A percentile compares a stretch with the other conserved stretches of the same genome.
These are phyloP conservation scores for Coemansia sp. DNA, from an alignment of 192 early-diverging fungal species.

Conservation along the genomic window DNA sequence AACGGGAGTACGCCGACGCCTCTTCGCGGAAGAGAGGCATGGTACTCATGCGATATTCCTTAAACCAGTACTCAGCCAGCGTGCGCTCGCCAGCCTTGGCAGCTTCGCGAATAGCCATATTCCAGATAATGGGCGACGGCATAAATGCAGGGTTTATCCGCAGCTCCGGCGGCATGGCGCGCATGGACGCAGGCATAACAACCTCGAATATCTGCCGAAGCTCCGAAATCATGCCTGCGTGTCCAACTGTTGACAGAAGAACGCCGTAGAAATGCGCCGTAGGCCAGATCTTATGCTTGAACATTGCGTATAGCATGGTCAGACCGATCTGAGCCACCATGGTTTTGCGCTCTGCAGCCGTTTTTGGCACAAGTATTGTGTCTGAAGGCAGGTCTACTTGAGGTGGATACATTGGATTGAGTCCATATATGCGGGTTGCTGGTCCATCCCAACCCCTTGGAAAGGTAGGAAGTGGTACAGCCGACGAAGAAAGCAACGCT, in stretches of 20 bases:
- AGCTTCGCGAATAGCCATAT: constrained; percentile 28
- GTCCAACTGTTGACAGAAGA: constrained; percentile 19
- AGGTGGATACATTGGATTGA: constrained; percentile 38
- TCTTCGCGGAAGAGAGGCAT: constrained; percentile 46
- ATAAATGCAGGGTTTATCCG: constrained; percentile 25
- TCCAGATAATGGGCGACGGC: constrained; percentile 32
- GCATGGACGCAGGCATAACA: constrained; percentile 25
- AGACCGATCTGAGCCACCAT: constrained; percentile 39
- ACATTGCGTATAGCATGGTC: constrained; percentile 32
- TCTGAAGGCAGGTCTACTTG: constrained; percentile 17
- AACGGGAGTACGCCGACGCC: constrained; percentile 34
- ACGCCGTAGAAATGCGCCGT: constrained; percentile 26
- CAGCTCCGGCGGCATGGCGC: constrained; percentile 18
- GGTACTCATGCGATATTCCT: constrained; percentile 48
- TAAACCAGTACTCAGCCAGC: constrained; percentile 41
- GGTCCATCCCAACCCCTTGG: constrained; percentile 12
- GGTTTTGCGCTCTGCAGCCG: constrained; percentile 2
- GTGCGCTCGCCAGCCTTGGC: constrained; percentile 11
- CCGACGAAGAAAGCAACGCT: constrained; percentile 1
- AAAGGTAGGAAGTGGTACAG: constrained; percentile 22
- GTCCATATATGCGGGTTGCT: constrained; percentile 1
- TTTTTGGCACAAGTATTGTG: constrained; percentile 14
- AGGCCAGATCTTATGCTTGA: constrained; percentile 23
- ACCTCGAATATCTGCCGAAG: constrained; percentile 33
- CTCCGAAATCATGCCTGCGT: constrained; percentile 11